phyloP scores from a whole-genome alignment of 2,329 filamentous ascomycete genomes.

The Aspergillus ruber region DNA sequence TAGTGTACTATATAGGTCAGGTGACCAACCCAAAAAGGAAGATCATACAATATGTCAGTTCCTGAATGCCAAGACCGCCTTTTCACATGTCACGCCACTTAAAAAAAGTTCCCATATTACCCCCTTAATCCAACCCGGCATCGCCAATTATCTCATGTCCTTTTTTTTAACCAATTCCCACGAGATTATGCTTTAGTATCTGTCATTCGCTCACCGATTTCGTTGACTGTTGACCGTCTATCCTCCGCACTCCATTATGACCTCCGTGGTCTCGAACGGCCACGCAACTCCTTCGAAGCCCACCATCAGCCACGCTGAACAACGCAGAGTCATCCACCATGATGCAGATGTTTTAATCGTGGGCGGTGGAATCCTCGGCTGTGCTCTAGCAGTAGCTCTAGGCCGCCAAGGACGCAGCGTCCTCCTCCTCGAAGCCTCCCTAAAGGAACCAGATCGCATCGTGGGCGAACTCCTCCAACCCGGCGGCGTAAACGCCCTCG shows the following conservation, averaged over 20 bases:
- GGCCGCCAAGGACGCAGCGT: constrained; percentile 88
- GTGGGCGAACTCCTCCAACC: constrained; percentile 94
- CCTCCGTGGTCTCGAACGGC: constrained; percentile 17
- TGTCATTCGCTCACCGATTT: constrained; percentile 7
- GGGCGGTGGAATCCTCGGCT: constrained; percentile 84
- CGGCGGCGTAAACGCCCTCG: constrained; percentile 74
- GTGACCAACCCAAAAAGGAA: not conserved
- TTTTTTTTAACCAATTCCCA: constrained; percentile 1
- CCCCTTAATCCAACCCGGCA: not conserved
- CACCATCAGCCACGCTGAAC: constrained; percentile 26
- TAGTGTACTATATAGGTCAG: not conserved
- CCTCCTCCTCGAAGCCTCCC: constrained; percentile 76
- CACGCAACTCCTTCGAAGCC: constrained; percentile 13
- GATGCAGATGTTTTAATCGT: constrained; percentile 81
- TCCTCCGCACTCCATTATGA: constrained; percentile 3
- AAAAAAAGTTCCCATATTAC: not conserved
- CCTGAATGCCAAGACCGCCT: constrained; percentile 1
- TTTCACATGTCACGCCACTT: constrained; percentile 32
- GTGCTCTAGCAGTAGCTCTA: constrained; percentile 74
- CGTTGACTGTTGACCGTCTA: constrained; percentile 6
- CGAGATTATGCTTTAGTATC: constrained; percentile 17
- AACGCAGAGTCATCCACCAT: constrained; percentile 50
- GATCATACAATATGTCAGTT: not conserved
- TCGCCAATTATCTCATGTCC: not conserved
- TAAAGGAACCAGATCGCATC: constrained; percentile 91